phyloP scores from a whole-genome alignment of 2,329 filamentous ascomycete species.

The Hansfordia pulvinata region DNA sequence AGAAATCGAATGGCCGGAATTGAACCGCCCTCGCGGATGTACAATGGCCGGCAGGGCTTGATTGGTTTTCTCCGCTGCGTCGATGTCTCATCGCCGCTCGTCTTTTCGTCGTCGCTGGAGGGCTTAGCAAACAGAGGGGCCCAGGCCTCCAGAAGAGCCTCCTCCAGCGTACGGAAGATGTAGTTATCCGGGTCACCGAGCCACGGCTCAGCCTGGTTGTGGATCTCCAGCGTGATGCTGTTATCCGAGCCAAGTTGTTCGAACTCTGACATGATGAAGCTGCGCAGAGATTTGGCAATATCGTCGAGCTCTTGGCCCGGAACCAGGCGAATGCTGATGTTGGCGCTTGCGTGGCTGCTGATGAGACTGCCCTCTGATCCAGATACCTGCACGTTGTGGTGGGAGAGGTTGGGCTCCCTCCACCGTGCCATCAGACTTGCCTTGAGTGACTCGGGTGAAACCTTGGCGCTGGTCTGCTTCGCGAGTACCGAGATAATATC shows the following conservation, averaged over 20 bases:
- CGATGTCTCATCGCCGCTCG: neutral
- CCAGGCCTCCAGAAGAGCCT: conserved; percentile 79
- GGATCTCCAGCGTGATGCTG: conserved; percentile 65
- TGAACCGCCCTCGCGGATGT: conserved; percentile 89
- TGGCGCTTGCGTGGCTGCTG: conserved; percentile 75
- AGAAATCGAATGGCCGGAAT: conserved; percentile 91
- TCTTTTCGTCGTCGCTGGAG: conserved; percentile 3
- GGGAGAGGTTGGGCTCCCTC: conserved; percentile 88
- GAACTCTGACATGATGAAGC: conserved; percentile 61
- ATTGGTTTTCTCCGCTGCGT: conserved; percentile 5
- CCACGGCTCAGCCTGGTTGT: conserved; percentile 93
- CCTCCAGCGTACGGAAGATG: conserved; percentile 79
- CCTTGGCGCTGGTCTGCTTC: conserved; percentile 48
- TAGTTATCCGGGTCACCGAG: conserved; percentile 82
- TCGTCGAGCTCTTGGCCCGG: conserved; percentile 79
- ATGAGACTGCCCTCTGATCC: conserved; percentile 88
- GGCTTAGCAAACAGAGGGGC: conserved; percentile 32
- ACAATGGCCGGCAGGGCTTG: conserved; percentile 54
- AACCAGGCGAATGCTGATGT: conserved; percentile 81
- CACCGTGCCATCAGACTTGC: conserved; percentile 82
- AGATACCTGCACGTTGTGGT: conserved; percentile 86
- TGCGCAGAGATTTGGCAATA: conserved; percentile 54
- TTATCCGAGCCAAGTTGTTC: conserved; percentile 67
- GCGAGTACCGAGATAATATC: conserved; percentile 72
- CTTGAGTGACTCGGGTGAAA: conserved; percentile 57